Evolutionary conservation across 495 filamentous ascomycete species (phyloP).

Genomic region (Immersiella caudata): DNA sequence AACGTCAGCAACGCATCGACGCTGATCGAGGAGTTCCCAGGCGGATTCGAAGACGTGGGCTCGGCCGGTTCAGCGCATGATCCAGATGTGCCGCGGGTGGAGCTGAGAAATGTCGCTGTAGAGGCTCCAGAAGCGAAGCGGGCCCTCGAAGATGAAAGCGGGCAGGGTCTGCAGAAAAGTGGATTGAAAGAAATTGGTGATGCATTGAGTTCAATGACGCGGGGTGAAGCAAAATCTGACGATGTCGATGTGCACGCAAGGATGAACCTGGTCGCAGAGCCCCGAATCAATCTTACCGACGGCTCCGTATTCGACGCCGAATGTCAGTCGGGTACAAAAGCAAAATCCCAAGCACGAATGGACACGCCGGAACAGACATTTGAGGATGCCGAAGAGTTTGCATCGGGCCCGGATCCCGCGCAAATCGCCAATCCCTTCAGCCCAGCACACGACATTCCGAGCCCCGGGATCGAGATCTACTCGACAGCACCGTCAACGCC

Average conservation of each 20-base stretch:
- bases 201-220: conserved; percentile 14
- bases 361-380: conserved; percentile 29
- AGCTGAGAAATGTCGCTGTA: neutral
- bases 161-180: neutral
- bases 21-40: conserved; percentile 26
- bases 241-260: conserved; percentile 12
- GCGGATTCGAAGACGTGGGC: neutral
- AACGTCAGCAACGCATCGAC: conserved; percentile 30
- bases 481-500: conserved; percentile 46
- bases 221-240: conserved; percentile 9
- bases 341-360: conserved; percentile 24
- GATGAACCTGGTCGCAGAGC: conserved; percentile 11
- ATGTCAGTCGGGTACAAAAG: conserved; percentile 7
- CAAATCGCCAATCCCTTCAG: conserved; percentile 9
- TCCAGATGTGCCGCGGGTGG: neutral
- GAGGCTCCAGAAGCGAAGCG: neutral
- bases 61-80: neutral
- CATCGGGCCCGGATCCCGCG: neutral
- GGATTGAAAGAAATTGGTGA: neutral
- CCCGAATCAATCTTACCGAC: conserved; percentile 8
- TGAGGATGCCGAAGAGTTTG: conserved; percentile 29
- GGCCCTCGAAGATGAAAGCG: neutral
- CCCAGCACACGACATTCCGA: neutral
- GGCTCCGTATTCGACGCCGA: conserved; percentile 2
- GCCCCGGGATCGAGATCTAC: conserved; percentile 28